Percentiles rank a stretch among this genome's conserved stretches.
Evolutionary conservation across 2,329 filamentous ascomycete genomes (phyloP).

Genomic region (Samsoniella hepiali): DNA sequence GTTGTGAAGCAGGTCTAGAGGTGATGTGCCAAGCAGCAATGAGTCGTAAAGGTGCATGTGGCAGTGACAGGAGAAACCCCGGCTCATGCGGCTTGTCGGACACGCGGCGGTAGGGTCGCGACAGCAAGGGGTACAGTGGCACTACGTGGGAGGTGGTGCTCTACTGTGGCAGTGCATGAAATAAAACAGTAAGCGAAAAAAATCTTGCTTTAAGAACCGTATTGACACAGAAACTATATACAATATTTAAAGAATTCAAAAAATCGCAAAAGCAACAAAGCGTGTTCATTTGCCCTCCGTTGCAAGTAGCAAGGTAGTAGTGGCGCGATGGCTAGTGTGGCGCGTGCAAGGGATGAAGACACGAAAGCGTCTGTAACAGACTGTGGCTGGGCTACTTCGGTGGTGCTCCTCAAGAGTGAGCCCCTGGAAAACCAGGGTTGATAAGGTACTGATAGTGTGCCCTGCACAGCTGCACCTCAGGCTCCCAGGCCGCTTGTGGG

Average conservation of each 20-base stretch:
- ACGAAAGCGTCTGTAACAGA: neutral
- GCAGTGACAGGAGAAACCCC: constrained; percentile 20
- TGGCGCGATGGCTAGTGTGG: neutral
- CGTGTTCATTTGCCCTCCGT: neutral
- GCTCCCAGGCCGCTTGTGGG: neutral
- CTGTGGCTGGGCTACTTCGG: neutral
- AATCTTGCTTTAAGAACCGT: too few species aligned
- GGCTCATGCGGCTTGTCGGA: constrained; percentile 14
- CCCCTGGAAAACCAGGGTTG: neutral
- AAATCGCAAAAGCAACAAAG: neutral
- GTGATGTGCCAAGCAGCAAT: constrained; percentile 1
- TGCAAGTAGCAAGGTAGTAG: neutral
- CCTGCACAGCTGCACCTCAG: neutral
- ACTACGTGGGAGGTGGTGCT: neutral
- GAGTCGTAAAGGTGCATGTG: constrained; percentile 15
- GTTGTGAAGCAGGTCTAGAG: neutral
- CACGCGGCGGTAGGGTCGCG: constrained; percentile 15
- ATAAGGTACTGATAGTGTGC: neutral
- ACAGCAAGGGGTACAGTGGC: neutral
- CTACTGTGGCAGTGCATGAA: too few species aligned
- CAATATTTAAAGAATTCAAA: neutral
- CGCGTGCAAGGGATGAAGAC: neutral
- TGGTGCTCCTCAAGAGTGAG: neutral
- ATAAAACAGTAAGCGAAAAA: too few species aligned
- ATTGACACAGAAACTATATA: neutral